Evolutionary conservation across 176 grass and related monocot species (phyloP), one percentile per base, ranked within the genome.

Genomic region (Oryza punctata): DNA sequence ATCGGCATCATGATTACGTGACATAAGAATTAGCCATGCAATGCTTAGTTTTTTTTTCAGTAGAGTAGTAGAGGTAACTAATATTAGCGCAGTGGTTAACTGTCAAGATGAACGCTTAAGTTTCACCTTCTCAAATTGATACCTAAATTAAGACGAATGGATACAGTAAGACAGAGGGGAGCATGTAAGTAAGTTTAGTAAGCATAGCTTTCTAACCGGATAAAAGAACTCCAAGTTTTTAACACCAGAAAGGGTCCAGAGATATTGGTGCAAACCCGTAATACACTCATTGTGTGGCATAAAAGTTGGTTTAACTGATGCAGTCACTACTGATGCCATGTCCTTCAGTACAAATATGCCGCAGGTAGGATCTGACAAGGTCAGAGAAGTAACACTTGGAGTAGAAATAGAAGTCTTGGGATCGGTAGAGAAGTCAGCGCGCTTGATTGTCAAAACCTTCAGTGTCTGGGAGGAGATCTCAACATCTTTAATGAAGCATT

Each of bases 161-260:
- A 49, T 49, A 44, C 3, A 49, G 12, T 15, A 49, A 49, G 46
- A 49, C 3, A 49, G 46, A 44, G 14, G 46, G 11, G 46, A 15
- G 1, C 5, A 49, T 49, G 14, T 32, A 32, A 32, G 3, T 49
- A 49, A 70, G 70, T 71, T 5, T 15, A 79, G 63, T 41, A 79
- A 79, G 26, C 84, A 38, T 79, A 85, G 76, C 57, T 38, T 4
- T 72, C 0, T 21, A 21, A 13, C n/a, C 6, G 0, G 3, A 41
- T 18, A 66, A 66, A 3, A 6, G n/a, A 86, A 73, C 0, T 73
- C 69, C 43, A 86, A 80, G 40, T 43, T 28, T 66, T 0, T 27
- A 26, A 73, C 76, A 80, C 61, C 11, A 80, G 84, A 86, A 10
- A 86, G 41, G 43, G 40, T 2, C n/a, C 0, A 11, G 6, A 86